Conservation (phyloP, 805 yeast genomes). For the Ogataea siamensis region DNA sequence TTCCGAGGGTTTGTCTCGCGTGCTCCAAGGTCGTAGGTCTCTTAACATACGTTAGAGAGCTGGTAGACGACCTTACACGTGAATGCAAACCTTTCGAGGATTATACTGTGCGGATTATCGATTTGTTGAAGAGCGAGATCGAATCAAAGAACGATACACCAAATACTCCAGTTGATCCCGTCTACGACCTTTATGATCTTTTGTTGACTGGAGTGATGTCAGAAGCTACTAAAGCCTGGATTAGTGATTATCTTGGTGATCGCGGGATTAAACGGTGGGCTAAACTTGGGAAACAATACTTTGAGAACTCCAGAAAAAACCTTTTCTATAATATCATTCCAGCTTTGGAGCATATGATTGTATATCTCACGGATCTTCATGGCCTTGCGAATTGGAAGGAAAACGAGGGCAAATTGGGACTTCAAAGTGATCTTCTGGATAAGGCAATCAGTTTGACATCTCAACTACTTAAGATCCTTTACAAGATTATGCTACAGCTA, state of each 20-base stretch:
- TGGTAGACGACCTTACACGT: conserved; percentile 28
- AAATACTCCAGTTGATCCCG: conserved; percentile 27
- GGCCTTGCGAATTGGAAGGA: conserved; percentile 41
- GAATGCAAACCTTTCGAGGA: conserved; percentile 39
- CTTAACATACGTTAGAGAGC: conserved; percentile 35
- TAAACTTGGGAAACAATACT: conserved; percentile 47
- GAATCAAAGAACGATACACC: conserved; percentile 18
- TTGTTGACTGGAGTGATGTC: conserved; percentile 56
- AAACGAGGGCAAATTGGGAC: conserved; percentile 20
- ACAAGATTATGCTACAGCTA: conserved; percentile 40
- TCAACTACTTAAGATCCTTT: conserved; percentile 34
- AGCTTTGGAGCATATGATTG: conserved; percentile 52
- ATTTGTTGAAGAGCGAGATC: conserved; percentile 37
- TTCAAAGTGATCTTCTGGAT: conserved; percentile 19
- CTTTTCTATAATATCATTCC: conserved; percentile 52
- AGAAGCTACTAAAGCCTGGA: conserved; percentile 51
- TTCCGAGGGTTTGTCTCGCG: conserved; percentile 34
- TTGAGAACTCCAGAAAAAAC: conserved; percentile 47
- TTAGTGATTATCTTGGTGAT: conserved; percentile 65
- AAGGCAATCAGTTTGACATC: conserved; percentile 21
- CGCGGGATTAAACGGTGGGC: conserved; percentile 59
- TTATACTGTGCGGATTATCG: conserved; percentile 35
- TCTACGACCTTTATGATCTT: conserved; percentile 44
- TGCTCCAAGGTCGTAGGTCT: conserved; percentile 38
- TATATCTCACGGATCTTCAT: conserved; percentile 42